Evolutionary conservation across 208 protist species (phyloP).

Genomic region (Trypanosoma lewisi): DNA sequence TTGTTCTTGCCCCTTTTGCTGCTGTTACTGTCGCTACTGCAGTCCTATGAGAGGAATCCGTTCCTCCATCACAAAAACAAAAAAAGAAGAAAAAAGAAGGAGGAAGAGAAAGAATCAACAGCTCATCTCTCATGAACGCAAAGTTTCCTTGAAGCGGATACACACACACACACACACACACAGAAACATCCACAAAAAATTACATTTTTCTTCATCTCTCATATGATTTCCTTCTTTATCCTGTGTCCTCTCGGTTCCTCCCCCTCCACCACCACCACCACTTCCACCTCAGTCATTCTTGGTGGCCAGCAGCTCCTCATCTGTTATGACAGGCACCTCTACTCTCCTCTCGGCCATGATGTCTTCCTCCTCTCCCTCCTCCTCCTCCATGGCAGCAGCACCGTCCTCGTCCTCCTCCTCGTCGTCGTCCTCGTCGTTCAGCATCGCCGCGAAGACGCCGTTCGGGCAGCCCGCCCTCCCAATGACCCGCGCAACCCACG

Average conservation of each 20-base stretch:
- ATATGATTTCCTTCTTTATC: background rate
- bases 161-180: background rate
- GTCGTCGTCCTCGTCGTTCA: conserved; percentile 47
- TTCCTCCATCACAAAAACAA: background rate
- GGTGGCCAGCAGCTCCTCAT: conserved; percentile 31
- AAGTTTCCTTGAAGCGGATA: too few relatives aligned
- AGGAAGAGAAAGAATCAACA: conserved; percentile 1
- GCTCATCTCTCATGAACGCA: too few relatives aligned
- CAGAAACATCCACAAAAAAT: conserved; percentile 2
- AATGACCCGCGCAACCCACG: conserved; percentile 86
- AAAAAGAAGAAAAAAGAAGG: background rate
- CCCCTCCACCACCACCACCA: background rate
- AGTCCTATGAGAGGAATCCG: background rate
- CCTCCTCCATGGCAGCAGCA: conserved; percentile 34
- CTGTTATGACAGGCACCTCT: conserved; percentile 25
- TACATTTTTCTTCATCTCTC: background rate
- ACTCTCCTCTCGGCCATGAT: background rate
- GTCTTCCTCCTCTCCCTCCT: conserved; percentile 22
- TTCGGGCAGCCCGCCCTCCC: conserved; percentile 48
- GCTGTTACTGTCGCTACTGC: too few relatives aligned
- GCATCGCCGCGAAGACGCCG: conserved; percentile 71
- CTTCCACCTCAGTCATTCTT: conserved; percentile 1
- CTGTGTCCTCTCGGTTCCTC: conserved; percentile 1
- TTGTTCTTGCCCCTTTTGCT: too few relatives aligned
- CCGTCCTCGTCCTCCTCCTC: conserved; percentile 31